A percentile compares a stretch with the other conserved stretches of the same genome.
These are phyloP conservation scores for Mycena citricolor DNA, from an alignment of 1,284 basidiomycete genomes.

Conservation along the genomic window DNA sequence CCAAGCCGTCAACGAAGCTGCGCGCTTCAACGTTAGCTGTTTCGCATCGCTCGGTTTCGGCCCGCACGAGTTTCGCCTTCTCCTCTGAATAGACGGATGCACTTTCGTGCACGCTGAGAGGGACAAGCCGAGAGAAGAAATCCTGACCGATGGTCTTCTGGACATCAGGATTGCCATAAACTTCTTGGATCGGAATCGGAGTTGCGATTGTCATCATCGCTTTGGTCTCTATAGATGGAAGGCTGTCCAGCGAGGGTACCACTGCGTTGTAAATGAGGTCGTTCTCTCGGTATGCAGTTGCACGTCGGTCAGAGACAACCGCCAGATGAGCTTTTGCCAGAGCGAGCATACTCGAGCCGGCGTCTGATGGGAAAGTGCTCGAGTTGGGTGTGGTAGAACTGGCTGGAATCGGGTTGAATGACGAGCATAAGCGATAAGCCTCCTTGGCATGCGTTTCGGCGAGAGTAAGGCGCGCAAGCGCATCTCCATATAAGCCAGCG, in stretches of 20 bases:
- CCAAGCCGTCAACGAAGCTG: conserved; percentile 81
- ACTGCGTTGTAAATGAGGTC: conserved; percentile 99
- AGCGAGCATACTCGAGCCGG: conserved; percentile 75
- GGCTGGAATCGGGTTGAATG: conserved; percentile 71
- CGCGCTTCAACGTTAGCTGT: conserved; percentile 79
- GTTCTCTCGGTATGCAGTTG: conserved; percentile 85
- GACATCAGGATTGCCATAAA: conserved; percentile 89
- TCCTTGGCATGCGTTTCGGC: conserved; percentile 88
- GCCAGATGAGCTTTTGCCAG: conserved; percentile 84
- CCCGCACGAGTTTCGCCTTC: conserved; percentile 93
- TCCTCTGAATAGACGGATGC: conserved; percentile 98
- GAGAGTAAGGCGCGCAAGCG: conserved; percentile 78
- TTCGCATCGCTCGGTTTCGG: conserved; percentile 87
- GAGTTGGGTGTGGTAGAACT: conserved; percentile 42
- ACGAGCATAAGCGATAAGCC: conserved; percentile 66
- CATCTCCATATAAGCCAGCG: conserved; percentile 82
- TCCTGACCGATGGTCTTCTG: conserved; percentile 95
- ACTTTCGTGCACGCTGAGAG: conserved; percentile 93
- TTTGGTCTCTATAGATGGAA: conserved; percentile 69
- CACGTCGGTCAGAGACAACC: conserved; percentile 74
- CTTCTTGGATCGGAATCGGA: conserved; percentile 90
- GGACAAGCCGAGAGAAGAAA: conserved; percentile 86
- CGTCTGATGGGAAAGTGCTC: conserved; percentile 87
- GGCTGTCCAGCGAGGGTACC: conserved; percentile 76
- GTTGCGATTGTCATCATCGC: conserved; percentile 71